Conservation (phyloP, 345 rosid genomes). For the Ailanthus altissimus region DNA sequence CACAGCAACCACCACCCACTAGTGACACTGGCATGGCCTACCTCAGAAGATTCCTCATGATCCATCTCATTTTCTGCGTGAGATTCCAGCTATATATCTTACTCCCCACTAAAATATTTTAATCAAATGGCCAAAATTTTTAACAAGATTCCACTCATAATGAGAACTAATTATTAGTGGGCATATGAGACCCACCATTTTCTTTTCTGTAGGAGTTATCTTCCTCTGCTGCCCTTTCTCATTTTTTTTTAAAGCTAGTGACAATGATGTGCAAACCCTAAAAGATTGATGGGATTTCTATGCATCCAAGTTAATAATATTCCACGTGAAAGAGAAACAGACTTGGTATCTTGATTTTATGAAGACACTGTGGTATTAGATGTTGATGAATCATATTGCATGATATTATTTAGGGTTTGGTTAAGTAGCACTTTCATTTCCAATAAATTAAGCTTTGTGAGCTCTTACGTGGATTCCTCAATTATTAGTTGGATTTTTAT, state of each 20-base stretch:
- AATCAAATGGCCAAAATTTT: background rate
- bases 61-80: background rate
- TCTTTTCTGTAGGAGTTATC: background rate
- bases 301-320: background rate
- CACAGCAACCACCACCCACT: constrained; percentile 17
- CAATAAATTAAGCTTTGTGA: constrained; percentile 10
- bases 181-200: constrained; percentile 4
- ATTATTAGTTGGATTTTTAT: too few species aligned
- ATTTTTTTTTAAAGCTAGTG: background rate
- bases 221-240: too few species aligned
- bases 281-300: background rate
- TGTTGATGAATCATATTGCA: background rate
- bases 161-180: background rate
- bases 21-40: constrained; percentile 18
- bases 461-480: constrained; percentile 24
- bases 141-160: constrained; percentile 17
- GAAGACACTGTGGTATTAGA: background rate
- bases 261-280: background rate
- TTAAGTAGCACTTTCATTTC: constrained; percentile 24
- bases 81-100: constrained; percentile 33
- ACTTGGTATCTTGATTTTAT: background rate
- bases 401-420: constrained; percentile 1
- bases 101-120: background rate
- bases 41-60: constrained; percentile 20
- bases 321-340: background rate